Base-by-base conservation (phyloP, 163 green algal species). In the Scenedesmus sp. region DNA sequence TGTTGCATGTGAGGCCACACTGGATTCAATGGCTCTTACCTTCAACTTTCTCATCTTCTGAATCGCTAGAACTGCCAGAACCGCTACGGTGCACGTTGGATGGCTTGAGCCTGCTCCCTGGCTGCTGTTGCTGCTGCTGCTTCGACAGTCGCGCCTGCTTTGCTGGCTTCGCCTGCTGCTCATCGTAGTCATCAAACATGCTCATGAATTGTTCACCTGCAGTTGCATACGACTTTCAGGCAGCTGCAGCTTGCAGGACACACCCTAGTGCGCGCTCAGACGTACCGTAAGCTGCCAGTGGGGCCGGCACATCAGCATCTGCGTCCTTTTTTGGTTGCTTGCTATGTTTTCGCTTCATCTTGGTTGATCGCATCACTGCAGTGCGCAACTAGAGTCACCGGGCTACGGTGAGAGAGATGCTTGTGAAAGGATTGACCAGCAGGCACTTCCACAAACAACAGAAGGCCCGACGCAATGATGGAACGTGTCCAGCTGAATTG, bases 121-220 rank as follows among this genome's bases (percentile, higher is more conserved):
- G 81, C 81, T 64, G 34, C 83, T 76, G 54, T 55, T 88, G 83
- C 83, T 87, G 87, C 55, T 91, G 87, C 76, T 59, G 52, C 81
- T 46, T 79, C 70, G 70, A 79, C 23, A 79, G 70, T 13, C 23
- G 70, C 81, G 81, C 81, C 2, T 54, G 56, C 54, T 91, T 82
- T 23, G 15, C 70, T 73, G 23, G 20, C 52, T 76, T 82, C 16
- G 26, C 74, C 84, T 73, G 5, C 82, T 60, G 70, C 34, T 90
- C 88, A 52, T 93, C 88, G 2, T 77, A 70, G 46, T 95, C 94
- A 52, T 97, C 95, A 92, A 97, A 97, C 93, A 96, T 94, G 1
- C 82, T 59, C 94, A 97, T 92, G 82, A 97, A 97, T 4, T 79
- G 84, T 64, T 97, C 95, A 34, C 95, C 95, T 97, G 92, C 87